Percentiles rank a stretch among this genome's conserved stretches.
Evolutionary conservation across 1,139 yeast species (phyloP).

Genomic region (Nakaseomyces delphensis): DNA sequence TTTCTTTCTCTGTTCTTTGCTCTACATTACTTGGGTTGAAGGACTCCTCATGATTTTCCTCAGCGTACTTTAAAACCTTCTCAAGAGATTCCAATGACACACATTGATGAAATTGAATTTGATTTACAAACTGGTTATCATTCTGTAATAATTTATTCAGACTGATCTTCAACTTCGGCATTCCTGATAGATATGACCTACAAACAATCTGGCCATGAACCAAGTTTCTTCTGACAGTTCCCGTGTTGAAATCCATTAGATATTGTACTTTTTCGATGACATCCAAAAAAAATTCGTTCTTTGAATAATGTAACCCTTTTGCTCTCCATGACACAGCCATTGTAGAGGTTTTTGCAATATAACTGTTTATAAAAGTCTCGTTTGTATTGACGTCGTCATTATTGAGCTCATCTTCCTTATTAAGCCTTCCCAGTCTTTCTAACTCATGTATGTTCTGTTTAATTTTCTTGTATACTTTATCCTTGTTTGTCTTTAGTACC

Average conservation of each 20-base stretch:
- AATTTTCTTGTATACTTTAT: conserved; percentile 4
- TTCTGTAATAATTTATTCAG: conserved; percentile 49
- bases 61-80: conserved; percentile 8
- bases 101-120: conserved; percentile 67
- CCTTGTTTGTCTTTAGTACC: not conserved
- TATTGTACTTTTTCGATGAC: conserved; percentile 59
- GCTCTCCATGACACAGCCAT: conserved; percentile 74
- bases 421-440: conserved; percentile 7
- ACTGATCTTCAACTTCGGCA: conserved; percentile 65
- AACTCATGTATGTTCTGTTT: conserved; percentile 8
- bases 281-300: conserved; percentile 71
- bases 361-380: conserved; percentile 43
- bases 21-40: not conserved
- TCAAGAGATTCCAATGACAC: conserved; percentile 56
- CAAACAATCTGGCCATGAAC: conserved; percentile 58
- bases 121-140: conserved; percentile 37
- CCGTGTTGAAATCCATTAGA: conserved; percentile 47
- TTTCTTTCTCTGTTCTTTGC: conserved; percentile 38
- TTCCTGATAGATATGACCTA: conserved; percentile 64
- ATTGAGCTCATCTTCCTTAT: not conserved
- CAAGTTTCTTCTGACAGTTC: conserved; percentile 51
- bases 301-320: conserved; percentile 67
- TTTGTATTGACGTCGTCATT: conserved; percentile 8
- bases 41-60: not conserved
- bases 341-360: conserved; percentile 63